Percentiles rank a stretch among this genome's conserved stretches.
Conservation (phyloP, 1,139 yeast species). For the Candida tetrigidarum region DNA sequence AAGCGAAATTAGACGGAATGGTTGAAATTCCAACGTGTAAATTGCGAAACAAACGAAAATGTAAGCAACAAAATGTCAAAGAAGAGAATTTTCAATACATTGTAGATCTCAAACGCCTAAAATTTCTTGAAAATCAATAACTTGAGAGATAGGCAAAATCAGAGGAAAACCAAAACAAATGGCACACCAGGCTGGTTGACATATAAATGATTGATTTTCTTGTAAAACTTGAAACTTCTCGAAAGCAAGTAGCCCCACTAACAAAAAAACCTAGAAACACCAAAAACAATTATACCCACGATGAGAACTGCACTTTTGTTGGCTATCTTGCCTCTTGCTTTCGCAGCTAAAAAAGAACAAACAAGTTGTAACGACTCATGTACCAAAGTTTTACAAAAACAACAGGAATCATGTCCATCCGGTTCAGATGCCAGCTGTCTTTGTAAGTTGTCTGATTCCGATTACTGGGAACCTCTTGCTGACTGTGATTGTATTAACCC, state of each 20-base stretch:
- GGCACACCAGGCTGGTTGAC: not conserved
- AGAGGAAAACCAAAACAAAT: not conserved
- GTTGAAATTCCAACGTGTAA: too few species aligned
- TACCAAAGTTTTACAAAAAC: conserved; percentile 5
- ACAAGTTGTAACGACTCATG: conserved; percentile 5
- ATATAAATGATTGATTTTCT: conserved; percentile 2
- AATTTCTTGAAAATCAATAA: not conserved
- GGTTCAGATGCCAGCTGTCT: conserved; percentile 8
- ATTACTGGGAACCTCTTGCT: conserved; percentile 8
- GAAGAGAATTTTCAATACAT: conserved; percentile 1
- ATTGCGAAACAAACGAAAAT: not conserved
- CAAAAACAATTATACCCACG: not conserved
- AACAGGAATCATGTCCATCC: conserved; percentile 6
- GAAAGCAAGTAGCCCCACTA: too few species aligned
- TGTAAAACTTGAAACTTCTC: not conserved
- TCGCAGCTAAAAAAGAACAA: conserved; percentile 6
- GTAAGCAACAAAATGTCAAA: not conserved
- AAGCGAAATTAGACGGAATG: too few species aligned
- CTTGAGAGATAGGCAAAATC: not conserved
- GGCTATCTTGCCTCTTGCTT: conserved; percentile 5
- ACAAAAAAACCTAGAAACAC: not conserved
- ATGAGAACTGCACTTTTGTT: conserved; percentile 1
- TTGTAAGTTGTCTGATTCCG: conserved; percentile 3
- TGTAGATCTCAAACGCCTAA: not conserved
- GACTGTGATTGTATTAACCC: conserved; percentile 9